Conservation (phyloP, 2,329 filamentous ascomycete species). For the Ophiostoma ulmi region DNA sequence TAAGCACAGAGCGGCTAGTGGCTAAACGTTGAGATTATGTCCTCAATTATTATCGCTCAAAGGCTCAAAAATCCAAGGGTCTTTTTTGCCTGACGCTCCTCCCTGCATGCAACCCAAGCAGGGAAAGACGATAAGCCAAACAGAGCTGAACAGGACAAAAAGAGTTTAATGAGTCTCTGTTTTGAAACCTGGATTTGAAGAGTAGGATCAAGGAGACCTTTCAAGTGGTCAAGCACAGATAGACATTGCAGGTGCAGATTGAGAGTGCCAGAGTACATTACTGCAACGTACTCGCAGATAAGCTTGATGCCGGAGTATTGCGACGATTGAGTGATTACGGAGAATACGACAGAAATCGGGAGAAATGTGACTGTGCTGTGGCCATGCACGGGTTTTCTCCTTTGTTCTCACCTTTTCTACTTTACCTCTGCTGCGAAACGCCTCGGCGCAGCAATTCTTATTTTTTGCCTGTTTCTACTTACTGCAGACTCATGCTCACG, state of each 20-base stretch:
- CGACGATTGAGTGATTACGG: neutral
- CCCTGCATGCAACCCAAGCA: constrained; percentile 3
- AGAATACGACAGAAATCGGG: neutral
- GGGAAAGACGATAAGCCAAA: neutral
- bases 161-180: neutral
- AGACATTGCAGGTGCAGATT: neutral
- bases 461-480: neutral
- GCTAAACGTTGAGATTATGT: no score
- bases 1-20: neutral
- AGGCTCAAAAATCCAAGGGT: neutral
- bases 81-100: neutral
- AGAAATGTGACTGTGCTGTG: neutral
- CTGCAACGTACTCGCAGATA: neutral
- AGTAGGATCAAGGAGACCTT: neutral
- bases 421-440: neutral
- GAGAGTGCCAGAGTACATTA: neutral
- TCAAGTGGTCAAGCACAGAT: neutral
- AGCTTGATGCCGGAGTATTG: neutral
- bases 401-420: neutral
- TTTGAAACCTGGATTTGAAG: neutral
- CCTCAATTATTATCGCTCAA: no score
- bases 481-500: neutral
- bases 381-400: neutral
- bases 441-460: neutral
- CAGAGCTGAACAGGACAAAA: neutral